Conservation (phyloP, 1,139 yeast species). For the Suzukiozyma palmioleophila region DNA sequence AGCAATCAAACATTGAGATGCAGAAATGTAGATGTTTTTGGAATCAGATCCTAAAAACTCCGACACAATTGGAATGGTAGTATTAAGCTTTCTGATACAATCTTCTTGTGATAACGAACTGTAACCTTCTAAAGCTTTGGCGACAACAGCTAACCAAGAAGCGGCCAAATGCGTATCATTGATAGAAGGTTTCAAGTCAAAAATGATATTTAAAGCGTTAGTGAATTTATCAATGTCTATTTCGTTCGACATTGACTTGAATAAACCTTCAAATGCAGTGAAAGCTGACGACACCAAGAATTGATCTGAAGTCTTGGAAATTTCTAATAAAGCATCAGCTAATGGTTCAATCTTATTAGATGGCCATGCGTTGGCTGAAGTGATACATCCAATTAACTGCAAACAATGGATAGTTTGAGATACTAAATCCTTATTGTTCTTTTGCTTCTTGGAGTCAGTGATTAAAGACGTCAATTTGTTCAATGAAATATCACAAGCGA, state of each 20-base stretch:
- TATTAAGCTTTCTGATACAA: conserved; percentile 55
- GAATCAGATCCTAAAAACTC: conserved; percentile 65
- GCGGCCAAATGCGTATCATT: conserved; percentile 86
- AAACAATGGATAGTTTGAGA: conserved; percentile 69
- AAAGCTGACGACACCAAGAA: conserved; percentile 78
- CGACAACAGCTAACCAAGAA: conserved; percentile 92
- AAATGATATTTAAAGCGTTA: conserved; percentile 63
- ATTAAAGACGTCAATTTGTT: conserved; percentile 48
- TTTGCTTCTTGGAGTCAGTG: conserved; percentile 30
- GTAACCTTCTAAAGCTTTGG: conserved; percentile 76
- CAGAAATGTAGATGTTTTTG: conserved; percentile 65
- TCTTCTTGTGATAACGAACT: conserved; percentile 54
- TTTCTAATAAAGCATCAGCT: conserved; percentile 70
- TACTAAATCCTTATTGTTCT: conserved; percentile 42
- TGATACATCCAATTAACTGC: conserved; percentile 66
- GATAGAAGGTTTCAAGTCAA: conserved; percentile 74
- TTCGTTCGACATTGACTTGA: conserved; percentile 66
- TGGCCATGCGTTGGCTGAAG: conserved; percentile 83
- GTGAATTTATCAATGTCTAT: conserved; percentile 60
- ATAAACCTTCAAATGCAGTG: conserved; percentile 79
- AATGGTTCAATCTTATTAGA: conserved; percentile 59
- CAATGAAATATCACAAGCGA: conserved; percentile 68
- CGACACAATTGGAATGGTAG: conserved; percentile 52
- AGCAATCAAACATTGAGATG: conserved; percentile 84
- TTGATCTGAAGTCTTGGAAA: conserved; percentile 82